A percentile compares a stretch with the other conserved stretches of the same genome.
Evolutionary conservation across 768 basidiomycete species (phyloP).

Genomic region (Trametes villosa): DNA sequence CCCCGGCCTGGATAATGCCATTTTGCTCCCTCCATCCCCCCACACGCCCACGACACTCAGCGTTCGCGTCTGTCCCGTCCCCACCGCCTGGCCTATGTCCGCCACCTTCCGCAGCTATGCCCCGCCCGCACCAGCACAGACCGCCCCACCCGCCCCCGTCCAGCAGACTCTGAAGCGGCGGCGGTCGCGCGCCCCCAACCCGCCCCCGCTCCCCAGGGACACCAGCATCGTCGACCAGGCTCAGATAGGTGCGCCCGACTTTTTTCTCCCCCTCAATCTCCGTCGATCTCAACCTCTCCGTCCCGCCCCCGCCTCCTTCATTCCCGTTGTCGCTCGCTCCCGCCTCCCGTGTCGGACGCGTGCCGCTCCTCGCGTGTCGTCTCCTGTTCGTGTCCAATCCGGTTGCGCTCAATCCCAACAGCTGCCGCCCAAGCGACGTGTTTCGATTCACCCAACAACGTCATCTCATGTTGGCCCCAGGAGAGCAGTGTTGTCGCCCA

Average conservation of each 20-base stretch:
- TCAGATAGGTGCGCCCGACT: conserved; percentile 22
- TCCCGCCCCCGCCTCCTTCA: neutral
- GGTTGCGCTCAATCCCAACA: conserved; percentile 23
- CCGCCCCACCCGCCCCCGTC: conserved; percentile 4
- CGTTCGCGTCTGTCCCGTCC: conserved; percentile 29
- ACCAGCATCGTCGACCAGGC: conserved; percentile 25
- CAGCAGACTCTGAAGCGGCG: conserved; percentile 18
- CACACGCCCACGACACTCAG: conserved; percentile 20
- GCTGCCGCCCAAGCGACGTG: conserved; percentile 52
- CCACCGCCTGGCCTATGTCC: conserved; percentile 32
- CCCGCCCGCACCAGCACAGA: conserved; percentile 17
- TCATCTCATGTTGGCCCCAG: conserved; percentile 79
- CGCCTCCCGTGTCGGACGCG: neutral
- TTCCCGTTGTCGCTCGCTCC: neutral
- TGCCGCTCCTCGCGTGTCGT: neutral
- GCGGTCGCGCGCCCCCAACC: conserved; percentile 19
- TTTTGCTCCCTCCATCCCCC: conserved; percentile 30
- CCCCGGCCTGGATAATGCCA: conserved; percentile 38
- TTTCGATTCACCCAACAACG: conserved; percentile 63
- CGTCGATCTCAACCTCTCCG: neutral
- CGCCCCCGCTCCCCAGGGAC: conserved; percentile 22
- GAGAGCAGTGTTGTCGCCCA: conserved; percentile 62
- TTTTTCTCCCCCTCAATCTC: neutral
- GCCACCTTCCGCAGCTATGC: conserved; percentile 12
- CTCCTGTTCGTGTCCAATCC: neutral